Evolutionary conservation across 345 rosid genomes (phyloP), one percentile per base, ranked within the genome.

Genomic region (Noccaea caerulescens): DNA sequence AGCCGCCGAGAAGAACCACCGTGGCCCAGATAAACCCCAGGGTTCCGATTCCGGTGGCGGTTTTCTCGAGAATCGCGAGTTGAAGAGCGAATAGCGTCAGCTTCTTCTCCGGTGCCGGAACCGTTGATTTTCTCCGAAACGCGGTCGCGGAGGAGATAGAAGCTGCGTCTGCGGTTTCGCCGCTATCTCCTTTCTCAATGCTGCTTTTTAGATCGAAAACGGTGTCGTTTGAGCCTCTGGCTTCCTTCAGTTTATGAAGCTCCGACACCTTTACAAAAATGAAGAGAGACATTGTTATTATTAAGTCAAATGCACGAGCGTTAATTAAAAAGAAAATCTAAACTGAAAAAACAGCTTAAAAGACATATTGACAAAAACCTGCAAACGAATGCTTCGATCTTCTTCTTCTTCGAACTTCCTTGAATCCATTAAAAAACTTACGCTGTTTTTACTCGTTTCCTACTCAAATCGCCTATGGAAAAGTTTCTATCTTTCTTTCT

Each of bases 21-120:
- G 98, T 93, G 4, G 97, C 98, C 98, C 98, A 90, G 79, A 90
- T 88, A 62, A 93, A 93, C 6, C 98, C 98, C 0, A 93, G 96
- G 13, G 98, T 84, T 62, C 97, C 98, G 1, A 93, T 76, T 6
- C 93, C 89, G 2, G 96, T 90, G 0, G 97, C 98, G 2, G 88
- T 76, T 81, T 93, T 93, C 80, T 93, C 98, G 0, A 90, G 80
- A 58, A 90, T 82, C 1, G 97, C 95, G 2, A 93, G 93, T 50
- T 90, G 82, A 46, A 93, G 84, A 63, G 98, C 96, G 2, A 93
- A 90, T 12, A 93, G 83, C 12, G 98, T 90, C 18, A 93, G 85
- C 66, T 88, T 82, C 84, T 88, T 82, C 80, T 93, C 98, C 2
- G 97, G 97, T 33, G 92, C 97, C 0, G 43, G 80, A 10, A 71